A percentile compares a stretch with the other conserved stretches of the same genome.
These are phyloP conservation scores for Trametes meyenii DNA, from an alignment of 768 basidiomycete genomes.

Conservation along the genomic window DNA sequence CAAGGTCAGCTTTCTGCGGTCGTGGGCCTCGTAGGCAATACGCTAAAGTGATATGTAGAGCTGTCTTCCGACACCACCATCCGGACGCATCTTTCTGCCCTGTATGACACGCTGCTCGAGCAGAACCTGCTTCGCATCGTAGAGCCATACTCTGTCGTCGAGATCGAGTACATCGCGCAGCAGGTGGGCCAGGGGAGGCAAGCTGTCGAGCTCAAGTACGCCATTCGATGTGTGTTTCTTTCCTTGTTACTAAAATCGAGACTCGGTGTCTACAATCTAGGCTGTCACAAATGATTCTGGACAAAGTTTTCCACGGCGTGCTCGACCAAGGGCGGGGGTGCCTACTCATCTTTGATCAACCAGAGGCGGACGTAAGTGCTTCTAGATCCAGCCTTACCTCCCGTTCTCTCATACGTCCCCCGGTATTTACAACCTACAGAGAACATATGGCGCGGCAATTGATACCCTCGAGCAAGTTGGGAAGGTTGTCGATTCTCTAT, in stretches of 20 bases:
- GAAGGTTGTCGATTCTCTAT: constrained; percentile 92
- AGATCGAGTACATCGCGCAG: constrained; percentile 86
- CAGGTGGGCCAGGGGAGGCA: constrained; percentile 86
- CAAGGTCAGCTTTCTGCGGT: constrained; percentile 51
- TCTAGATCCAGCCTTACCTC: background rate
- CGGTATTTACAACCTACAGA: constrained; percentile 45
- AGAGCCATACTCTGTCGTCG: constrained; percentile 93
- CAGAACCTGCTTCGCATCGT: constrained; percentile 95
- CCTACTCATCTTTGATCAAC: constrained; percentile 86
- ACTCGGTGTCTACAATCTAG: constrained; percentile 42
- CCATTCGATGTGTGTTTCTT: constrained; percentile 11
- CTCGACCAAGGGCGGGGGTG: constrained; percentile 96
- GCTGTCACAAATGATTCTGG: constrained; percentile 96
- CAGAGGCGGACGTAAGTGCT: constrained; percentile 75
- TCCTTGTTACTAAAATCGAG: background rate
- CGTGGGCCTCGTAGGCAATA: background rate
- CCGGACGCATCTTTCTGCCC: constrained; percentile 87
- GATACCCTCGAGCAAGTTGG: constrained; percentile 88
- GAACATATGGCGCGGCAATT: constrained; percentile 86
- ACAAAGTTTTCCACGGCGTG: constrained; percentile 92
- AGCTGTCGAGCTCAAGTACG: constrained; percentile 89
- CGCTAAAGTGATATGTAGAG: constrained; percentile 49
- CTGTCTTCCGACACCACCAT: constrained; percentile 95
- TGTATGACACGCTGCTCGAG: constrained; percentile 95
- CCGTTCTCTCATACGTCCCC: background rate